These are phyloP conservation scores for Camellia granthamiana DNA, from an alignment of 148 eudicot genomes.

Conservation along the genomic window DNA sequence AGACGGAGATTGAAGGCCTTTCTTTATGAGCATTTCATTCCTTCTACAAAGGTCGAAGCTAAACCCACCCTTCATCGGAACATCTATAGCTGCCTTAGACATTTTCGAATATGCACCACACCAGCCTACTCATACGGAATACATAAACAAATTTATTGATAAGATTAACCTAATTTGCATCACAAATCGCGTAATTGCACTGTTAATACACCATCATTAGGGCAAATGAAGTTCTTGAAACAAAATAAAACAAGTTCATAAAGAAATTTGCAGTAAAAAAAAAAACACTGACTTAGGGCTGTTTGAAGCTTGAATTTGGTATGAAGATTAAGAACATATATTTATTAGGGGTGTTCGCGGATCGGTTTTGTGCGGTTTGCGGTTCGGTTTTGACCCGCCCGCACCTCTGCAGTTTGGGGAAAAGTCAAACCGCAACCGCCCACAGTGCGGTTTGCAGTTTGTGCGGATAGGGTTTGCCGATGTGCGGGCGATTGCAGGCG, in stretches of 20 bases:
- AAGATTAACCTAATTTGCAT: background rate
- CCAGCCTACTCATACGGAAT: background rate
- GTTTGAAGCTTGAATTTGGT: background rate
- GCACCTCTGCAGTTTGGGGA: too few relatives aligned
- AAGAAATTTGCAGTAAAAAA: background rate
- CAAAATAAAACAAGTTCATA: background rate
- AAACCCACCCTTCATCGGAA: conserved; percentile 67
- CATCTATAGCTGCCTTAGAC: conserved; percentile 41
- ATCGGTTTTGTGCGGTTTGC: too few relatives aligned
- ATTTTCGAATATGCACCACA: conserved; percentile 20
- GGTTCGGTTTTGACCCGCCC: too few relatives aligned
- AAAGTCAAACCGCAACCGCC: too few relatives aligned
- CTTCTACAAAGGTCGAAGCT: conserved; percentile 68
- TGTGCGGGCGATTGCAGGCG: too few relatives aligned
- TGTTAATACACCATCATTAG: background rate
- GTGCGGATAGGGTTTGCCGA: too few relatives aligned
- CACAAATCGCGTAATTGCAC: background rate
- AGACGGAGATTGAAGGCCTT: conserved; percentile 46
- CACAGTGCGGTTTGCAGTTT: too few relatives aligned
- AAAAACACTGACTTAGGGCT: background rate
- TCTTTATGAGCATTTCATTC: conserved; percentile 61
- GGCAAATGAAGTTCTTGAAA: background rate
- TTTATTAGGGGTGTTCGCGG: too few relatives aligned
- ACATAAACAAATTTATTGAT: background rate
- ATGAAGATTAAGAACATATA: background rate